phyloP scores from a whole-genome alignment of 768 basidiomycete genomes.

The Mycena pura region DNA sequence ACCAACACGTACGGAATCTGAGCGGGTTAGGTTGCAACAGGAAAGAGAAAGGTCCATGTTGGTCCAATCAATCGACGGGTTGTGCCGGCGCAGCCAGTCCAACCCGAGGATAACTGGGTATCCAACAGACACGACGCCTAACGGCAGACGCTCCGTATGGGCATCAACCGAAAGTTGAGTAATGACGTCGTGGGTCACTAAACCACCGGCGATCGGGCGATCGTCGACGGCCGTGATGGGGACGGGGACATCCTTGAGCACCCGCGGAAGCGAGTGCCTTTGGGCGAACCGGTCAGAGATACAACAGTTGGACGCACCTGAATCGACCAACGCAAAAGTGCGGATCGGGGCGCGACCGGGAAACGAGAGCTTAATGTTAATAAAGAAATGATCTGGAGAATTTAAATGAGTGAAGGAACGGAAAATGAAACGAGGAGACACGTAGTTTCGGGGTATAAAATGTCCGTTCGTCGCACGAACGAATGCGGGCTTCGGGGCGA shows the following conservation, averaged over 20 bases:
- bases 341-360: conserved; percentile 30
- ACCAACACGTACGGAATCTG: not conserved
- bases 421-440: not conserved
- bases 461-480: conserved; percentile 11
- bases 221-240: conserved; percentile 38
- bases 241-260: conserved; percentile 31
- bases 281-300: conserved; percentile 33
- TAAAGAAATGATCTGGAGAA: not conserved
- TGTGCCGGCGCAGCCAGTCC: conserved; percentile 26
- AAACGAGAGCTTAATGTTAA: conserved; percentile 23
- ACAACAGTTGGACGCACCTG: conserved; percentile 33
- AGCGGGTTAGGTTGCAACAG: conserved; percentile 25
- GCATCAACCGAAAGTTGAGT: conserved; percentile 26
- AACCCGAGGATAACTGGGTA: conserved; percentile 34
- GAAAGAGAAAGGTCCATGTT: too few relatives aligned
- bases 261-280: conserved; percentile 28
- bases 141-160: conserved; percentile 30
- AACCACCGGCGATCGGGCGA: conserved; percentile 37
- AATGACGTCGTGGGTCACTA: conserved; percentile 41
- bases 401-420: not conserved
- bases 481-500: conserved; percentile 6
- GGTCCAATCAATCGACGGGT: too few relatives aligned
- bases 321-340: conserved; percentile 36
- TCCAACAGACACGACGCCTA: conserved; percentile 33
- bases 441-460: conserved; percentile 9